Percentiles rank a stretch among this genome's conserved stretches.
Conservation (phyloP, 106 monocot species). For the Acorus gramineus region DNA sequence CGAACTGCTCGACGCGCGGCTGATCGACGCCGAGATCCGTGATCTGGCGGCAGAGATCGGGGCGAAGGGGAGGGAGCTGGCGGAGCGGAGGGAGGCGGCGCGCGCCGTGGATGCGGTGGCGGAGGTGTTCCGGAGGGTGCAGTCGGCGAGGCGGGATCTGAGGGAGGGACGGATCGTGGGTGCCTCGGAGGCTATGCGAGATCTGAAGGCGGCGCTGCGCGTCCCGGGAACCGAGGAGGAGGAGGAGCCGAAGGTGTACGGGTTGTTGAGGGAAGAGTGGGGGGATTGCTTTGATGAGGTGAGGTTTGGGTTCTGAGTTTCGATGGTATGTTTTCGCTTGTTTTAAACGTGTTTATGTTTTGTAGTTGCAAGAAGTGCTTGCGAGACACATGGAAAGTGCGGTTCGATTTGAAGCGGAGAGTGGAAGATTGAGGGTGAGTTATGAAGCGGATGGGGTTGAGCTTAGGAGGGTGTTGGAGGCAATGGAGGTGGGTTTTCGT, state of each 20-base stretch:
- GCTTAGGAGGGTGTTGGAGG: slow-evolving; percentile 45
- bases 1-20: slow-evolving; percentile 8
- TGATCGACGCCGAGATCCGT: slow-evolving; percentile 30
- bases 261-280: slow-evolving; percentile 64
- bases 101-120: slow-evolving; percentile 24
- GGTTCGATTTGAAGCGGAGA: slow-evolving; percentile 45
- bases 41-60: slow-evolving; percentile 43
- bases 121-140: slow-evolving; percentile 27
- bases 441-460: slow-evolving; percentile 15
- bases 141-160: slow-evolving; percentile 22
- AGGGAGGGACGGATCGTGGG: slow-evolving; percentile 36
- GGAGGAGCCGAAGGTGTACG: slow-evolving; percentile 46
- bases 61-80: slow-evolving; percentile 40
- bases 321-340: background rate
- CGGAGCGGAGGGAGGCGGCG: slow-evolving; percentile 50
- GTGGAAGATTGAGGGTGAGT: slow-evolving; percentile 34
- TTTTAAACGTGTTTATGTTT: background rate
- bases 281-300: slow-evolving; percentile 69
- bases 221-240: slow-evolving; percentile 7
- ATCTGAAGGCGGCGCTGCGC: slow-evolving; percentile 35
- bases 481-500: slow-evolving; percentile 61
- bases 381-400: slow-evolving; percentile 36
- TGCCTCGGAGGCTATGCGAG: slow-evolving; percentile 38
- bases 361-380: slow-evolving; percentile 65
- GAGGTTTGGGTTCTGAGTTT: background rate